A percentile compares a stretch with the other conserved stretches of the same genome.
Evolutionary conservation across 768 basidiomycete species (phyloP).

Genomic region (Leccinum subgranulosum): DNA sequence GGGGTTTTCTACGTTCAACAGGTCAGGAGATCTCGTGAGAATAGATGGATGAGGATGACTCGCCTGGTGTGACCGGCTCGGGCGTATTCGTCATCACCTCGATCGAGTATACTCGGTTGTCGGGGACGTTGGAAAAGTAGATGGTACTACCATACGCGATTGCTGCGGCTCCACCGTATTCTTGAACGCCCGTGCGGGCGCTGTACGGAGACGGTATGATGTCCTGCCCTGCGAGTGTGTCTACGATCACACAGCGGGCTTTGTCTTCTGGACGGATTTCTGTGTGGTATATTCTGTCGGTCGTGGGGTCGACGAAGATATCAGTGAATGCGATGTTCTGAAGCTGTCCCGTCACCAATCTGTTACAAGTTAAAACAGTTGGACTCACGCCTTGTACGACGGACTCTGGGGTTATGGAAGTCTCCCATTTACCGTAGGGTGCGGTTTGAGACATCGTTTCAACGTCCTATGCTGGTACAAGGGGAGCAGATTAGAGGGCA

Average conservation of each 20-base stretch:
- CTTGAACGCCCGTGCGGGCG: slow-evolving; percentile 57
- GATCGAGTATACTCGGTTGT: slow-evolving; percentile 52
- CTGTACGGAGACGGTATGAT: slow-evolving; percentile 54
- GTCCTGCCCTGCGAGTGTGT: slow-evolving; percentile 45
- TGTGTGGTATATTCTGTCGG: slow-evolving; percentile 47
- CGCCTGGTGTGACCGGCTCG: slow-evolving; percentile 62
- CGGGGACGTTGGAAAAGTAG: slow-evolving; percentile 57
- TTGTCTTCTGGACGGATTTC: slow-evolving; percentile 58
- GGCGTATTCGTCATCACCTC: slow-evolving; percentile 28
- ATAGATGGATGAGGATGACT: slow-evolving; percentile 6
- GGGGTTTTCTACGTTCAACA: slow-evolving; percentile 23
- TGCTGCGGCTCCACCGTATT: slow-evolving; percentile 68
- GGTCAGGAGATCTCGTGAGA: neutral
- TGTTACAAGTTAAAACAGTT: slow-evolving; percentile 3
- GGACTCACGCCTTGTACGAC: slow-evolving; percentile 44
- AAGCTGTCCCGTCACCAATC: neutral
- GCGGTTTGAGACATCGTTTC: slow-evolving; percentile 30
- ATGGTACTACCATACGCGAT: slow-evolving; percentile 46
- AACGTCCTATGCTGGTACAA: no score
- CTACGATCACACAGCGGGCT: slow-evolving; percentile 29
- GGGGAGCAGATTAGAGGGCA: neutral
- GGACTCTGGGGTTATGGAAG: slow-evolving; percentile 50
- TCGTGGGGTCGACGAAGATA: slow-evolving; percentile 51
- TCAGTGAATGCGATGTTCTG: slow-evolving; percentile 37
- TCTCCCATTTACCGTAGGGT: slow-evolving; percentile 63